Evolutionary conservation across 306 rosid genomes (phyloP).

Genomic region (Fragaria ananassa): DNA sequence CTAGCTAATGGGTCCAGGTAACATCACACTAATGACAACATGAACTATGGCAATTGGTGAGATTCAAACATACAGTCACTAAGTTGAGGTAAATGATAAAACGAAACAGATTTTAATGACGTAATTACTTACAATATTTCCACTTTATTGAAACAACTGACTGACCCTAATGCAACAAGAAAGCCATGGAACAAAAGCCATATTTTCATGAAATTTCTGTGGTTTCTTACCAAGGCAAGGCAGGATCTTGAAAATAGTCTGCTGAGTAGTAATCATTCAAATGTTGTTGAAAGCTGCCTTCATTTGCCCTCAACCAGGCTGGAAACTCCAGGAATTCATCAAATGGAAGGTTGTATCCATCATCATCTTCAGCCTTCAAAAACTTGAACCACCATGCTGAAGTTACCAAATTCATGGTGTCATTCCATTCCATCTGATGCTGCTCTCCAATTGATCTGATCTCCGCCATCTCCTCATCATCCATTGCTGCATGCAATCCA

Average conservation of each 20-base stretch:
- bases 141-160: background rate
- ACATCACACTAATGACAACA: constrained; percentile 7
- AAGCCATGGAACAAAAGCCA: constrained; percentile 14
- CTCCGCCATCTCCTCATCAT: constrained; percentile 81
- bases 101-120: constrained; percentile 9
- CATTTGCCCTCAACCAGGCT: constrained; percentile 68
- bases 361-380: constrained; percentile 43
- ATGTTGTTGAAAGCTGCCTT: constrained; percentile 46
- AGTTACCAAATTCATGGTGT: constrained; percentile 63
- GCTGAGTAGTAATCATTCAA: constrained; percentile 42
- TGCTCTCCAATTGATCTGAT: constrained; percentile 74
- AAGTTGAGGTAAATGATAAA: constrained; percentile 8
- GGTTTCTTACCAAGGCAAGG: constrained; percentile 69
- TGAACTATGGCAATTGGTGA: background rate
- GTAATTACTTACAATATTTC: background rate
- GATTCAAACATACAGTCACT: constrained; percentile 1
- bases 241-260: constrained; percentile 48
- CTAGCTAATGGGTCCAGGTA: background rate
- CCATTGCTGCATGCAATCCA: constrained; percentile 59
- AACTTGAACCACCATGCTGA: constrained; percentile 88
- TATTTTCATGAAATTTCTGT: background rate
- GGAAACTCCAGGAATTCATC: constrained; percentile 68
- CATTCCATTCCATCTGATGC: constrained; percentile 82
- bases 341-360: constrained; percentile 33
- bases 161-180: background rate